phyloP scores from a whole-genome alignment of 805 yeast genomes.

The Zygotorulaspora chibaensis region DNA sequence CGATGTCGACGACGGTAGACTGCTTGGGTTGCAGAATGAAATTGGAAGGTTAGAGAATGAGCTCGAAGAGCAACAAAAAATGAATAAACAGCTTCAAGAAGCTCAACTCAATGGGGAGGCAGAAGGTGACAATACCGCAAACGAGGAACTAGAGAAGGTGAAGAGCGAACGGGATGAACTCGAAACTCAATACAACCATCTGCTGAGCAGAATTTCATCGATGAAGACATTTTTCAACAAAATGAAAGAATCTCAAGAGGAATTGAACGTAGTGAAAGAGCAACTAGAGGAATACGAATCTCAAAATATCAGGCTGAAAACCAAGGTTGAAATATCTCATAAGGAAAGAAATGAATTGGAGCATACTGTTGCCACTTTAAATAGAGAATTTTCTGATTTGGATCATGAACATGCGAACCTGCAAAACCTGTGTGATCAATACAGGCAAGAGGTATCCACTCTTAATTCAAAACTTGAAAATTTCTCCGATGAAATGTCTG shows the following conservation, averaged over 20 bases:
- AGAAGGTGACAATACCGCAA: slow-evolving; percentile 15
- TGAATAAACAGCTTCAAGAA: neutral
- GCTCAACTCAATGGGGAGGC: slow-evolving; percentile 7
- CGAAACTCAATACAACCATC: slow-evolving; percentile 55
- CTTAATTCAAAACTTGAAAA: slow-evolving; percentile 39
- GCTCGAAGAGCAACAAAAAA: slow-evolving; percentile 3
- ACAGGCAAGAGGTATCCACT: slow-evolving; percentile 39
- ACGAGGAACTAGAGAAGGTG: slow-evolving; percentile 33
- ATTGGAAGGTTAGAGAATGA: slow-evolving; percentile 5
- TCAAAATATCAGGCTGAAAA: slow-evolving; percentile 38
- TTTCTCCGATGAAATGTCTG: slow-evolving; percentile 37
- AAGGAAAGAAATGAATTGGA: slow-evolving; percentile 35
- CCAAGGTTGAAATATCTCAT: slow-evolving; percentile 32
- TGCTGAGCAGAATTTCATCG: slow-evolving; percentile 59
- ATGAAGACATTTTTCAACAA: slow-evolving; percentile 71
- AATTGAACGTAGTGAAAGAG: slow-evolving; percentile 52
- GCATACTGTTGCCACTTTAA: slow-evolving; percentile 36
- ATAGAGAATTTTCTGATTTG: slow-evolving; percentile 42
- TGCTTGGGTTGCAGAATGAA: slow-evolving; percentile 7
- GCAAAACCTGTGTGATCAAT: slow-evolving; percentile 51
- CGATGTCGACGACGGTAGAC: neutral
- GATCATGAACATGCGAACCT: slow-evolving; percentile 49
- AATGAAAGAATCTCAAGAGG: slow-evolving; percentile 66
- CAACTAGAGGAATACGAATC: slow-evolving; percentile 46
- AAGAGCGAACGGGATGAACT: slow-evolving; percentile 53